Base-by-base conservation (phyloP, 1,284 basidiomycete species). In the Trichosporon faecale region DNA sequence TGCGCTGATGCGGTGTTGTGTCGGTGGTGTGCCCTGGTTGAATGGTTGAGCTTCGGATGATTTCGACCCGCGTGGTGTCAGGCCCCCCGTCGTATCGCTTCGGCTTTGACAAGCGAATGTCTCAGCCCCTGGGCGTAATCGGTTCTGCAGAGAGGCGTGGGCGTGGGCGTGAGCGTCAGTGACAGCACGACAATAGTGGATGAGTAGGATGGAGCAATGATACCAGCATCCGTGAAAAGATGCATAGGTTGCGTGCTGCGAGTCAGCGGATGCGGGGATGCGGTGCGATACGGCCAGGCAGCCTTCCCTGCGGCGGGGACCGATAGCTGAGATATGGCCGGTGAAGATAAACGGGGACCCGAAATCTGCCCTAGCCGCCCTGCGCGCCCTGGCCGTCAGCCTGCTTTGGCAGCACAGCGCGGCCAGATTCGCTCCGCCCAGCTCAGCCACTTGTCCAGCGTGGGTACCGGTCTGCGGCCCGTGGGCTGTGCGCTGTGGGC, bases 21-120 rank as follows among this genome's bases (percentile, higher is more conserved):
- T n/a, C n/a, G n/a, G n/a, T n/a, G n/a, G n/a, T n/a, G n/a, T n/a
- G n/a, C n/a, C n/a, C n/a, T n/a, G 49, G 21, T 2, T 23, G 16
- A 9, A 23, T 1, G 49, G 21, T 3, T 14, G 11, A 18, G 16
- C 16, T 23, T 52, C 49, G 49, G 49, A 52, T 52, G 49, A 52
- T 52, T 52, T 52, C 49, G 49, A 52, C 49, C 49, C 49, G 49
- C 23, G 49, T 25, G 49, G 49, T 52, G 49, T 52, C 49, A 52
- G 49, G 49, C n/a, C n/a, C n/a, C n/a, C n/a, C 25, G 49, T 25
- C 49, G 21, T 52, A n/a, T 52, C 49, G 49, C 5, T 3, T 23
- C 49, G 49, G 49, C 18, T 21, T 52, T 44, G 11, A 14, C 40
- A 44, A 44, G 40, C 40, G 49, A 52, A 21, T 52, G 49, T 52